Percentiles rank a stretch among this genome's conserved stretches.
phyloP scores from a whole-genome alignment of 179 eudicot species.

The Nepenthes alata region DNA sequence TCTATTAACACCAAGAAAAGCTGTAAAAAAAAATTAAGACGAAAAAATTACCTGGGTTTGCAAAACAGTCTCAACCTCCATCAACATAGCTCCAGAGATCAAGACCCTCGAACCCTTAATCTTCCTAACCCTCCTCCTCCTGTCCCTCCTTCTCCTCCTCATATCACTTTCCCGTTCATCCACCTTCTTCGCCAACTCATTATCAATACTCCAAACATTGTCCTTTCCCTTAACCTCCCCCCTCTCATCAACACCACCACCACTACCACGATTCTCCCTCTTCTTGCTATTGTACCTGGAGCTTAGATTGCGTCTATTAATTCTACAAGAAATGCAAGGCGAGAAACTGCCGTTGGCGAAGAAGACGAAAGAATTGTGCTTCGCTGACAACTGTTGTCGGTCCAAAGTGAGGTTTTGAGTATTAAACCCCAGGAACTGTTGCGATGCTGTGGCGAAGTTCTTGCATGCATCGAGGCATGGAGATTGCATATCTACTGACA shows the following conservation, averaged over 20 bases:
- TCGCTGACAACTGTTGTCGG: not conserved
- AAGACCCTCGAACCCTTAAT: conserved; percentile 28
- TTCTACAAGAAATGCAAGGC: conserved; percentile 22
- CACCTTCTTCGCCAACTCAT: conserved; percentile 39
- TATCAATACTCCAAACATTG: conserved; percentile 91
- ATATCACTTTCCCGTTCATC: conserved; percentile 20
- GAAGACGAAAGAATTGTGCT: conserved; percentile 8
- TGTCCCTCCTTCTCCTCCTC: conserved; percentile 17
- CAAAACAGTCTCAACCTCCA: conserved; percentile 69
- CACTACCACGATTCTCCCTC: conserved; percentile 9
- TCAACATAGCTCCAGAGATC: conserved; percentile 69
- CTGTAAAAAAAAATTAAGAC: no score
- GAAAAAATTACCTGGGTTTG: conserved; percentile 66
- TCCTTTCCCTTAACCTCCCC: conserved; percentile 57
- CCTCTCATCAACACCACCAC: conserved; percentile 1
- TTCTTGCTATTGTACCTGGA: conserved; percentile 14
- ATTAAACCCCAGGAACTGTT: conserved; percentile 19
- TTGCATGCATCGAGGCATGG: conserved; percentile 9
- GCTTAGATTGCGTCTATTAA: conserved; percentile 11
- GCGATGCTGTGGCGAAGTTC: conserved; percentile 9
- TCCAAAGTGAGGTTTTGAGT: conserved; percentile 4
- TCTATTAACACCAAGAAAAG: no score
- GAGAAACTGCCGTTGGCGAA: conserved; percentile 5
- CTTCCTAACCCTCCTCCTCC: conserved; percentile 29
- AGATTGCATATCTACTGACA: conserved; percentile 3